Conservation (phyloP, 192 early-diverging fungal species). For the Podila minutissima region DNA sequence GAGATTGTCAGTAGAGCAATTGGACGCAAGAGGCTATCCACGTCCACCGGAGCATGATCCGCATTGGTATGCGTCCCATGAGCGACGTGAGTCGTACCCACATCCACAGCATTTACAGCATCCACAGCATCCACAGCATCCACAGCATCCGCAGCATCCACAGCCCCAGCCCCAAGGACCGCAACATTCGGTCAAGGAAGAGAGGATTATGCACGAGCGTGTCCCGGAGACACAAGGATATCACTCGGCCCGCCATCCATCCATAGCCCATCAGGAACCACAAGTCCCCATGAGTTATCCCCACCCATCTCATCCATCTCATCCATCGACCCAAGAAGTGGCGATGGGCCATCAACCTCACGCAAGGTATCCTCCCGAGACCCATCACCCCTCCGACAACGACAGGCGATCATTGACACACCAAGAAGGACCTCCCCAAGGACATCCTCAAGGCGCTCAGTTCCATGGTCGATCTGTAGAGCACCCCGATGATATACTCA, state of each 20-base stretch:
- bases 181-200: not conserved
- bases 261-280: too few relatives aligned
- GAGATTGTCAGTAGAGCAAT: not conserved
- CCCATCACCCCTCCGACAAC: not conserved
- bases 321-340: too few relatives aligned
- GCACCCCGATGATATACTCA: not conserved
- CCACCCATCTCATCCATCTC: not conserved
- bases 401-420: not conserved
- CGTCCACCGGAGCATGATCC: not conserved
- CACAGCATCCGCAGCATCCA: not conserved
- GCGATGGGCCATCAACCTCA: not conserved
- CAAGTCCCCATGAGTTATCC: too few relatives aligned
- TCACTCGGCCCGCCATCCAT: too few relatives aligned
- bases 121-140: too few relatives aligned
- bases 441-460: not conserved
- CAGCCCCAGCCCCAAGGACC: not conserved
- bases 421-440: not conserved
- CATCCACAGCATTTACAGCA: too few relatives aligned
- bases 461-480: not conserved
- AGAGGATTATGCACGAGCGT: not conserved
- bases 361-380: not conserved
- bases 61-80: not conserved
- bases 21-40: not conserved
- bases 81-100: not conserved
- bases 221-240: too few relatives aligned